A percentile compares a stretch with the other conserved stretches of the same genome.
Evolutionary conservation across 257 asterid genomes (phyloP).

Genomic region (Ajuga chamaepitys): DNA sequence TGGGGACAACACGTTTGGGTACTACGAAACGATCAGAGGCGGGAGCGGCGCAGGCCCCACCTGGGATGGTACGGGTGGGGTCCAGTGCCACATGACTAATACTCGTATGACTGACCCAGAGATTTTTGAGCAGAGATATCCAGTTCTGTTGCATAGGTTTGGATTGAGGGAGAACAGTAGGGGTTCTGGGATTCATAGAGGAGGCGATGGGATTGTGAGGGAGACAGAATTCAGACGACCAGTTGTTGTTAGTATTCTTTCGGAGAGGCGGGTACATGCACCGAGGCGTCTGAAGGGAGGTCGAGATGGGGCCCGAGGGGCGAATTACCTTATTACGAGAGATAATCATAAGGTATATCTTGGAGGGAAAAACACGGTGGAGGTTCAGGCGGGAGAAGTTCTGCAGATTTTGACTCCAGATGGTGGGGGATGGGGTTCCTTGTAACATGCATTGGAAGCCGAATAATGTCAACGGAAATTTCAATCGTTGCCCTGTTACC

Average conservation of each 20-base stretch:
- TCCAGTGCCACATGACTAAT: slow-evolving; percentile 98
- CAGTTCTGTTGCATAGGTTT: slow-evolving; percentile 66
- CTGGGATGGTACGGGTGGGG: slow-evolving; percentile 92
- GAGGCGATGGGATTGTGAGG: slow-evolving; percentile 86
- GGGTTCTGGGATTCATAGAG: slow-evolving; percentile 66
- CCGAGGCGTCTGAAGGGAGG: slow-evolving; percentile 92
- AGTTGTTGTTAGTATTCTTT: slow-evolving; percentile 80
- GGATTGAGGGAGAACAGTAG: slow-evolving; percentile 82
- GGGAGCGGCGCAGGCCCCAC: slow-evolving; percentile 93
- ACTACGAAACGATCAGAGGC: slow-evolving; percentile 92
- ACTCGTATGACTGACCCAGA: slow-evolving; percentile 98
- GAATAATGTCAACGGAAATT: not conserved
- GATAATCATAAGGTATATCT: slow-evolving; percentile 62
- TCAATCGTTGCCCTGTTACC: not conserved
- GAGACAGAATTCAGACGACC: slow-evolving; percentile 76
- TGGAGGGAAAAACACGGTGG: slow-evolving; percentile 83
- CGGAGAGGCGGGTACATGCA: slow-evolving; percentile 89
- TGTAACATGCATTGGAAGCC: not conserved
- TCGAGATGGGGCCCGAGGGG: slow-evolving; percentile 70
- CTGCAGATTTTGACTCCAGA: slow-evolving; percentile 90
- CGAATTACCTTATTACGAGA: slow-evolving; percentile 58
- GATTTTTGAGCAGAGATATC: slow-evolving; percentile 93
- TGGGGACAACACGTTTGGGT: slow-evolving; percentile 82
- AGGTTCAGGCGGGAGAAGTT: slow-evolving; percentile 75
- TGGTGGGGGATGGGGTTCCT: slow-evolving; percentile 94